phyloP scores from a whole-genome alignment of 495 filamentous ascomycete genomes.

The Cairneyella variabilis region DNA sequence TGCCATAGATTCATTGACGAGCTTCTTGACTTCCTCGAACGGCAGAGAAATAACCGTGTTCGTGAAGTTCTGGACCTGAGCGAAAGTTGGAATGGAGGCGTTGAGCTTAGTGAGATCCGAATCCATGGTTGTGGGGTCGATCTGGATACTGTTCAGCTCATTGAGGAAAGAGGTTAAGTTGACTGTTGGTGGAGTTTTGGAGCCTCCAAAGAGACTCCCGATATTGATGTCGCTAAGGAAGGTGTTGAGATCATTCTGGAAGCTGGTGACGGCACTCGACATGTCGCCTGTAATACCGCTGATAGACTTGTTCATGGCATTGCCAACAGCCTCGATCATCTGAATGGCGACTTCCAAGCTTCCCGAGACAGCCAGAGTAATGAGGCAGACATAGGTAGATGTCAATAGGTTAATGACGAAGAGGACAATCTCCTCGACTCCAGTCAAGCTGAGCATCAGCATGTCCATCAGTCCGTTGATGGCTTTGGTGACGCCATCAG shows the following conservation, averaged over 20 bases:
- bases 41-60: constrained; percentile 67
- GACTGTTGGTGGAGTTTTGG: constrained; percentile 42
- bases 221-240: constrained; percentile 39
- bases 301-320: constrained; percentile 71
- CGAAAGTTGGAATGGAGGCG: constrained; percentile 74
- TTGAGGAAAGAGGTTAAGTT: constrained; percentile 56
- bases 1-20: constrained; percentile 62
- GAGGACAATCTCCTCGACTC: constrained; percentile 79
- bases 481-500: constrained; percentile 68
- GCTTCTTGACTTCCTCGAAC: constrained; percentile 70
- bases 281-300: constrained; percentile 61
- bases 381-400: constrained; percentile 82
- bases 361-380: constrained; percentile 73
- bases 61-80: constrained; percentile 73
- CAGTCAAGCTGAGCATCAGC: constrained; percentile 72
- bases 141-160: constrained; percentile 63
- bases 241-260: constrained; percentile 59
- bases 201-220: constrained; percentile 35
- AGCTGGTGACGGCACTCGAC: constrained; percentile 44
- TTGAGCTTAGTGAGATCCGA: constrained; percentile 65
- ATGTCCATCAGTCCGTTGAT: constrained; percentile 73
- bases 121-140: constrained; percentile 60
- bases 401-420: constrained; percentile 89
- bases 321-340: constrained; percentile 65
- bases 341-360: constrained; percentile 65